Conservation (phyloP, 2,329 filamentous ascomycete species). For the Nothophoma quercina region DNA sequence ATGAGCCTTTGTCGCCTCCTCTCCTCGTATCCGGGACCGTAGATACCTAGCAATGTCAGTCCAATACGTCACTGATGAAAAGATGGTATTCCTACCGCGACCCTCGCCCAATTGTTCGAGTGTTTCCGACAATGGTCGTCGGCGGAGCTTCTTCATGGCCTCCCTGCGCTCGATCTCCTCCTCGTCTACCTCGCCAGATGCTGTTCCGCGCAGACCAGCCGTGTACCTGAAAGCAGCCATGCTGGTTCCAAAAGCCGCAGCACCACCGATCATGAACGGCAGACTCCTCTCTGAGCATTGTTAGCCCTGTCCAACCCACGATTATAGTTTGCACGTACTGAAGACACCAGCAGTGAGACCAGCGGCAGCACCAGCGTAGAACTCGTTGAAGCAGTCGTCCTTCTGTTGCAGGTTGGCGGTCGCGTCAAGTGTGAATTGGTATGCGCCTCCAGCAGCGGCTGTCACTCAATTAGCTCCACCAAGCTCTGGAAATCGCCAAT, state of each 20-base stretch:
- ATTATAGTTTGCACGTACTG: constrained; percentile 63
- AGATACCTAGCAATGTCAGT: constrained; percentile 67
- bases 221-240: constrained; percentile 74
- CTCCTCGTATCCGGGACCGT: constrained; percentile 83
- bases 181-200: constrained; percentile 64
- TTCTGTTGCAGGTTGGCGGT: constrained; percentile 86
- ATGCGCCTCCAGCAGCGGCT: constrained; percentile 78
- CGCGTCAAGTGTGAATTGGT: constrained; percentile 77
- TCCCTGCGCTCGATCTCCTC: constrained; percentile 81
- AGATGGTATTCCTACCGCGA: constrained; percentile 66
- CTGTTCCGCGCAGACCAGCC: constrained; percentile 66
- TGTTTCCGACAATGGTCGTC: constrained; percentile 79
- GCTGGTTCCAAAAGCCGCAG: constrained; percentile 63
- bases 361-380: constrained; percentile 77
- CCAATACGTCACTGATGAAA: too few relatives aligned
- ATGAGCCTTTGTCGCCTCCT: constrained; percentile 80
- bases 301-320: constrained; percentile 25
- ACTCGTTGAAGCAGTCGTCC: constrained; percentile 78
- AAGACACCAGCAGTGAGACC: constrained; percentile 76
- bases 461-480: constrained; percentile 40
- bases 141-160: constrained; percentile 73
- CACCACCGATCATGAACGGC: constrained; percentile 74
- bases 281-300: constrained; percentile 66
- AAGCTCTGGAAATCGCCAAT: background rate
- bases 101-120: constrained; percentile 84